phyloP scores from a whole-genome alignment of 192 early-diverging fungal genomes.

The Coemansia umbellata region DNA sequence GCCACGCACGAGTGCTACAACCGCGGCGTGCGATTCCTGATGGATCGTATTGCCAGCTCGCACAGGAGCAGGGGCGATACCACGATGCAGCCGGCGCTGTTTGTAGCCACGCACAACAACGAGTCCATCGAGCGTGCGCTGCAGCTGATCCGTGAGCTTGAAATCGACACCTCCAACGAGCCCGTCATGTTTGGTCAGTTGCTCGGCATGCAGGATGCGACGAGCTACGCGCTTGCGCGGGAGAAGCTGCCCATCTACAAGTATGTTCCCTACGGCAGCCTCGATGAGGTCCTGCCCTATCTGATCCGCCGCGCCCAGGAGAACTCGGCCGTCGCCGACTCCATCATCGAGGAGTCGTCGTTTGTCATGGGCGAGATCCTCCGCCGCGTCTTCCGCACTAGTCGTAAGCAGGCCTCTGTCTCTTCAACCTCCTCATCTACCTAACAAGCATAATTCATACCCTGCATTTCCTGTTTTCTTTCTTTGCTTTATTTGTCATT shows the following conservation, averaged over 20 bases:
- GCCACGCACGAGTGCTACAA: slow-evolving; percentile 85
- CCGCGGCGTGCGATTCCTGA: slow-evolving; percentile 65
- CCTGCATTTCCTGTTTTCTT: neutral
- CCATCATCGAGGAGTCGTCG: slow-evolving; percentile 56
- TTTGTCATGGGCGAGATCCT: slow-evolving; percentile 60
- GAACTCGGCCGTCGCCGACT: slow-evolving; percentile 77
- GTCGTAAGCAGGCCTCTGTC: neutral
- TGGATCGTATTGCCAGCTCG: slow-evolving; percentile 54
- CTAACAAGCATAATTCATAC: neutral
- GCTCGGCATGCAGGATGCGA: slow-evolving; percentile 88
- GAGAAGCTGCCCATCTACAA: slow-evolving; percentile 81
- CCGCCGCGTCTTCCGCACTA: slow-evolving; percentile 23
- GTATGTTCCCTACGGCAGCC: slow-evolving; percentile 89
- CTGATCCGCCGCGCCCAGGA: slow-evolving; percentile 91
- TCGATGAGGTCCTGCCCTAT: slow-evolving; percentile 90
- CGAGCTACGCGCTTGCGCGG: slow-evolving; percentile 75
- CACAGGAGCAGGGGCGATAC: slow-evolving; percentile 9
- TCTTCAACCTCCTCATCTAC: neutral
- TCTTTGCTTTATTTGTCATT: neutral
- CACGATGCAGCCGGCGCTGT: slow-evolving; percentile 54
- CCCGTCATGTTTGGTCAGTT: slow-evolving; percentile 90
- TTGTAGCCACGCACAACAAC: slow-evolving; percentile 90
- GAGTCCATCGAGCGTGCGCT: slow-evolving; percentile 65
- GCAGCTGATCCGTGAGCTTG: slow-evolving; percentile 57
- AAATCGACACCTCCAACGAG: slow-evolving; percentile 54